Evolutionary conservation across 805 yeast species (phyloP), one percentile per base, ranked within the genome.

Genomic region (Zygosaccharomyces kombuchaensis): DNA sequence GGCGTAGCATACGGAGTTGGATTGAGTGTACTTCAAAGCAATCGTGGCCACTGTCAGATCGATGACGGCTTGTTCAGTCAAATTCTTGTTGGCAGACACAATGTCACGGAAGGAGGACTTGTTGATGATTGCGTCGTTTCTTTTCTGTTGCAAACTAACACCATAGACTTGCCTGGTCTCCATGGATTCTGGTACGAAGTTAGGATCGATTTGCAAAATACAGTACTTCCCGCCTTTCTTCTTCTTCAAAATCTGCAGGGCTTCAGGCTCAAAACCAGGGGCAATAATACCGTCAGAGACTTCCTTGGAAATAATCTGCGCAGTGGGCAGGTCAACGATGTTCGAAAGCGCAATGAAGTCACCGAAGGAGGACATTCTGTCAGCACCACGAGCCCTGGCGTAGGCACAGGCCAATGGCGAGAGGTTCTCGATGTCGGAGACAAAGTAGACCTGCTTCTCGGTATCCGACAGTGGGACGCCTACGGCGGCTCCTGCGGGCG

Each of bases 361-460:
- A 66, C 99, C 99, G 67, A 93, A 93, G 10, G 96, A 87, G 5
- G 97, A 90, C 99, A 93, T 93, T 79, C 99, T 84, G 73, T 93
- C 99, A 57, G 99, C 99, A 70, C 99, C 99, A 72, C 99, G 87
- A 46, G 99, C 99, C 74, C 98, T 87, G 31, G 99, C 99, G 64
- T 93, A 93, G 47, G 99, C 99, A 65, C 86, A 85, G 53, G 99
- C 99, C 65, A 93, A 77, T 46, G 99, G 98, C 9, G 97, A 87
- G 67, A 93, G 75, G 76, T 90, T 87, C 70, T 87, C 96, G 62
- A 91, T 88, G 68, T 88, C 96, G 57, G 81, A 82, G 53, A 93
- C 99, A 67, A 93, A 93, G 77, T 93, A 93, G 54, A 91, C 80
- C 71, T 91, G 86, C 78, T 89, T 90, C 76, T 93, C 99, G 53